Evolutionary conservation across 768 basidiomycete species (phyloP), one percentile per base, ranked within the genome.

Genomic region (Lactarius hatsudake): DNA sequence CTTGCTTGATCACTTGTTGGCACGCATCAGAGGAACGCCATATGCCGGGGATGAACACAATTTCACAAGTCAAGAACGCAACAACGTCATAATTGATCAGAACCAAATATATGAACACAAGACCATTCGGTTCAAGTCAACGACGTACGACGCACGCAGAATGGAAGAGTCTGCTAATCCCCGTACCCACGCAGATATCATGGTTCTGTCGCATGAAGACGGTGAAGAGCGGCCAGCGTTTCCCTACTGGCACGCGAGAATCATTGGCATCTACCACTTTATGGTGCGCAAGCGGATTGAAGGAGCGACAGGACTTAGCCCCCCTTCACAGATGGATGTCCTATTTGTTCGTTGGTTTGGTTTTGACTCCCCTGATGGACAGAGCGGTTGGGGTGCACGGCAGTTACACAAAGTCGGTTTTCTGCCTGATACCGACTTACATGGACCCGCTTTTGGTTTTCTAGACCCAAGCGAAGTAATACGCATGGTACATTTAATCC

Each of bases 231-330:
- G 1, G 5, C 8, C 1, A 40, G 8, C 17, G n/a, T 73, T 75
- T 53, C 72, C 74, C 0, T 78, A 69, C 64, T 73, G 72, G 73
- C 77, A 77, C 63, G 76, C 76, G 0, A 69, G 72, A 2, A 32
- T 77, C 2, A 30, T 75, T 5, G 64, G 69, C 0, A 72, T 78
- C 5, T 75, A 72, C 56, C 78, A 79, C 63, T 73, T 59, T 51
- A 58, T 69, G 28, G 75, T 77, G 2, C n/a, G n/a, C 48, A 71
- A 73, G 0, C 80, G 81, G 79, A 74, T 30, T 30, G 30, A 30
- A 30, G 30, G 30, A 30, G 30, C 30, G 30, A 30, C 30, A 30
- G 30, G 30, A 30, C 30, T 30, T 30, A 30, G 30, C 30, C 30
- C 30, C 30, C 30, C 80, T 0, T 78, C 82, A 43, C 61, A 59